Conservation (phyloP, 139 green algal species). For the Astrephomene gubernaculifera region DNA sequence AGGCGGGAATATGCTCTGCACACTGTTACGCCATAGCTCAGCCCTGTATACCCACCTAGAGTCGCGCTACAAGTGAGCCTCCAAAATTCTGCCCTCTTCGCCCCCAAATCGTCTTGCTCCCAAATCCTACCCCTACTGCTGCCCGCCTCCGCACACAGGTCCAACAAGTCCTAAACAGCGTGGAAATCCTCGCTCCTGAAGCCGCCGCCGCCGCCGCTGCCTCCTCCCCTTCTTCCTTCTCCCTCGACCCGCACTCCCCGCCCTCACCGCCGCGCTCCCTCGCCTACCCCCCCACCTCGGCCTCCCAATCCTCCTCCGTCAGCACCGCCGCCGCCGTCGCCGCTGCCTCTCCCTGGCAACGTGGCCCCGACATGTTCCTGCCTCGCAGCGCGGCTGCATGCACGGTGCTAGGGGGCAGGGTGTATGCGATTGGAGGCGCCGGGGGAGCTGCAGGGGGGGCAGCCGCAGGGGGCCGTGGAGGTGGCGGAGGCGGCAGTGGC, state of each 20-base stretch:
- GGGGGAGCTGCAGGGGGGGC: too few species aligned
- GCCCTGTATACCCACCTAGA: too few species aligned
- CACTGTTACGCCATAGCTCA: too few species aligned
- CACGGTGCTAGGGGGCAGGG: conserved; percentile 41
- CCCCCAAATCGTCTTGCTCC: too few species aligned
- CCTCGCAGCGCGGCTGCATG: conserved; percentile 61
- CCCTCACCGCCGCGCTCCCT: too few species aligned
- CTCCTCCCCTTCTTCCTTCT: too few species aligned
- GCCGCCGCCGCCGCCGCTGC: neutral
- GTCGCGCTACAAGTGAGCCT: too few species aligned
- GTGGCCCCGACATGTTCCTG: conserved; percentile 49
- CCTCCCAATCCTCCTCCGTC: too few species aligned
- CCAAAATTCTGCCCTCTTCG: too few species aligned
- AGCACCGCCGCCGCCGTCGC: neutral
- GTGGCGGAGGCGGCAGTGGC: conserved; percentile 10
- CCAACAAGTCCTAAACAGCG: conserved; percentile 28
- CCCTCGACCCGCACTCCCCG: too few species aligned
- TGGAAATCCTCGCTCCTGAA: conserved; percentile 13
- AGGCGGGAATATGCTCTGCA: too few species aligned
- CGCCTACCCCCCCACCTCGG: neutral
- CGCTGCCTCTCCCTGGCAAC: conserved; percentile 44
- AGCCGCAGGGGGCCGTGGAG: conserved; percentile 10
- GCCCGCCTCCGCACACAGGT: neutral
- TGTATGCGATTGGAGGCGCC: conserved; percentile 74
- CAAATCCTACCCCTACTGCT: neutral